These are phyloP conservation scores for Leccinum uliginosum DNA, from an alignment of 768 basidiomycete species.

Conservation along the genomic window DNA sequence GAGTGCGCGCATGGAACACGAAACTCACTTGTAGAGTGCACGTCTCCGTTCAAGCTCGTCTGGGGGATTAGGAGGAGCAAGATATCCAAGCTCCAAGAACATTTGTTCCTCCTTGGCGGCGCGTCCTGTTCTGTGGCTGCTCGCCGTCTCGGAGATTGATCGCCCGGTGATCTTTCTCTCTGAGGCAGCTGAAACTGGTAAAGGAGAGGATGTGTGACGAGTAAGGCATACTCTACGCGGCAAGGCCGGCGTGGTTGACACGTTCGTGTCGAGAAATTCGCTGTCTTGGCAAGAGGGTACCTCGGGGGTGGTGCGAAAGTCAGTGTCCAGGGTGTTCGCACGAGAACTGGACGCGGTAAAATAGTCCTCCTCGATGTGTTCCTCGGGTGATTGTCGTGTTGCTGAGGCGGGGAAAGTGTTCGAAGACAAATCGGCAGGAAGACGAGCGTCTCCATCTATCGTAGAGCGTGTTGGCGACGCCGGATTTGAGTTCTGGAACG, in stretches of 20 bases:
- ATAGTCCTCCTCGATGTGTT: slow-evolving; percentile 28
- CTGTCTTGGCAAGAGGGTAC: slow-evolving; percentile 26
- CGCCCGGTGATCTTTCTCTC: slow-evolving; percentile 33
- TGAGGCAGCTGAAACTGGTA: slow-evolving; percentile 40
- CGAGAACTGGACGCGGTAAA: slow-evolving; percentile 27
- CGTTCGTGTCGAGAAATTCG: slow-evolving; percentile 27
- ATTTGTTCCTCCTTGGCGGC: slow-evolving; percentile 65
- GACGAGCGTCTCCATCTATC: slow-evolving; percentile 1
- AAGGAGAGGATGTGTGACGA: slow-evolving; percentile 62
- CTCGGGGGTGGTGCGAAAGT: slow-evolving; percentile 10
- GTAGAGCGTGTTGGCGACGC: slow-evolving; percentile 19
- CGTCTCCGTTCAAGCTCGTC: slow-evolving; percentile 79
- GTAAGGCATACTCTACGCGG: slow-evolving; percentile 52
- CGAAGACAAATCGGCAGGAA: slow-evolving; percentile 9
- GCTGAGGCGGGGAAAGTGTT: slow-evolving; percentile 12
- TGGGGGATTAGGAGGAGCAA: slow-evolving; percentile 79
- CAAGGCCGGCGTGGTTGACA: slow-evolving; percentile 42
- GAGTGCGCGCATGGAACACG: not conserved
- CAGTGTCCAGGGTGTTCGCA: slow-evolving; percentile 18
- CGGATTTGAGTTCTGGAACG: slow-evolving; percentile 23
- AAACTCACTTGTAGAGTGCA: slow-evolving; percentile 75
- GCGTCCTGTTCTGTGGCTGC: slow-evolving; percentile 38
- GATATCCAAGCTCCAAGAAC: slow-evolving; percentile 60
- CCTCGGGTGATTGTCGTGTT: slow-evolving; percentile 22
- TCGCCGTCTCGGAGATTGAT: slow-evolving; percentile 31